These are phyloP conservation scores for Vitis hybrid DNA, from an alignment of 177 flowering plant genomes.

Conservation along the genomic window DNA sequence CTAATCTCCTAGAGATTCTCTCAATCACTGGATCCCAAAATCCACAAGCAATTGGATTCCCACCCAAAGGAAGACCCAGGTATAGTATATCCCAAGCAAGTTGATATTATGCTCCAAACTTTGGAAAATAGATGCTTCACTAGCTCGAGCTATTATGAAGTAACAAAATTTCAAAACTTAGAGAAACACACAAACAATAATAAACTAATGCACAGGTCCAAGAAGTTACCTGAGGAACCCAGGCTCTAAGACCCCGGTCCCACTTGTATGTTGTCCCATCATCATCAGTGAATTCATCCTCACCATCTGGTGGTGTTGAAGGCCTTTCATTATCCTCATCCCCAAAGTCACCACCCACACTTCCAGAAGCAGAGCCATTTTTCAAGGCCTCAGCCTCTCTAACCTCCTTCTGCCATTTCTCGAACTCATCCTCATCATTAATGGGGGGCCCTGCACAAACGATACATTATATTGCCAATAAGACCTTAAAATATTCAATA, in stretches of 20 bases:
- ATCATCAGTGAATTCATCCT: constrained; percentile 94
- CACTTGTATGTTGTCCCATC: constrained; percentile 97
- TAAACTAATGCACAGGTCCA: not conserved
- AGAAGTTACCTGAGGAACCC: constrained; percentile 93
- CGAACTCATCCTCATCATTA: constrained; percentile 67
- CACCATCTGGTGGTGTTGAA: constrained; percentile 89
- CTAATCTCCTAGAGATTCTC: too few relatives aligned
- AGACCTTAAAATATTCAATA: not conserved
- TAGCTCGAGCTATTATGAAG: not conserved
- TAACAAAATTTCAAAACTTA: not conserved
- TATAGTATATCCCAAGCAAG: not conserved
- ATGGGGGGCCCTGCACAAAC: constrained; percentile 29
- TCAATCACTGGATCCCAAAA: too few relatives aligned
- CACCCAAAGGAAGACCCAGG: too few relatives aligned
- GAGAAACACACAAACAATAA: not conserved
- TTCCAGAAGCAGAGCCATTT: constrained; percentile 17
- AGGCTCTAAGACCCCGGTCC: constrained; percentile 73
- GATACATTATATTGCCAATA: constrained; percentile 2
- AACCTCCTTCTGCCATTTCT: constrained; percentile 80
- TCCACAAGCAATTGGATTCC: too few relatives aligned
- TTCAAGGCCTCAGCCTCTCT: constrained; percentile 51
- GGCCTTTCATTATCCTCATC: constrained; percentile 54
- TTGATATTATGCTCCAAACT: not conserved
- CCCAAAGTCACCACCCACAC: constrained; percentile 23
- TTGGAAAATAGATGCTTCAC: not conserved